phyloP scores from a whole-genome alignment of 192 early-diverging fungal species.

The Hyaloraphidium curvatum region DNA sequence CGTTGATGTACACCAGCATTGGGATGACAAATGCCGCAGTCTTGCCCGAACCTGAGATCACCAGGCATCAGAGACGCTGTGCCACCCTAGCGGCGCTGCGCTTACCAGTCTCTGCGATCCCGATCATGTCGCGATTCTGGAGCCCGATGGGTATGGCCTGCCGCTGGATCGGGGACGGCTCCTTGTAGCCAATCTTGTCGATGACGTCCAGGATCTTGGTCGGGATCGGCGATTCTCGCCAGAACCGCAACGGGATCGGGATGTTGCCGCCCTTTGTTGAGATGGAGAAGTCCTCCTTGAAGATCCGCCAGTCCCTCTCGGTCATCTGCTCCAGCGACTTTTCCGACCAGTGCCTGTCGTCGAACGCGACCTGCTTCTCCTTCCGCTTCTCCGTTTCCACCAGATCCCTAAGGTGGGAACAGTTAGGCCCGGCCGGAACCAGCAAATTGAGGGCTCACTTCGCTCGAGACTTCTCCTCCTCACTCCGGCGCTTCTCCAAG shows the following conservation, averaged over 20 bases:
- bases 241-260: conserved; percentile 72
- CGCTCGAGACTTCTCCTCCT: conserved; percentile 37
- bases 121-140: conserved; percentile 73
- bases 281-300: conserved; percentile 96
- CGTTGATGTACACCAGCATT: conserved; percentile 74
- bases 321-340: conserved; percentile 80
- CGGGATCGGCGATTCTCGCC: conserved; percentile 66
- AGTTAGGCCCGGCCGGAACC: background rate
- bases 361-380: conserved; percentile 52
- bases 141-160: conserved; percentile 93
- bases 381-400: conserved; percentile 35
- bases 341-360: conserved; percentile 89
- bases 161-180: conserved; percentile 92
- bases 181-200: conserved; percentile 66
- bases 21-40: conserved; percentile 92
- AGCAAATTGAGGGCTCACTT: conserved; percentile 1
- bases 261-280: conserved; percentile 80
- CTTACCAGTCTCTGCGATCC: conserved; percentile 67
- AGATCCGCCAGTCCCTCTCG: conserved; percentile 98
- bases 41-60: conserved; percentile 60
- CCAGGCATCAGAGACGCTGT: background rate
- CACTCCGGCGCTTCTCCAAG: conserved; percentile 32
- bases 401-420: conserved; percentile 25
- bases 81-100: no score
- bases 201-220: conserved; percentile 51